These are phyloP conservation scores for Termitomyces sp. DNA, from an alignment of 768 basidiomycete species.

Conservation along the genomic window DNA sequence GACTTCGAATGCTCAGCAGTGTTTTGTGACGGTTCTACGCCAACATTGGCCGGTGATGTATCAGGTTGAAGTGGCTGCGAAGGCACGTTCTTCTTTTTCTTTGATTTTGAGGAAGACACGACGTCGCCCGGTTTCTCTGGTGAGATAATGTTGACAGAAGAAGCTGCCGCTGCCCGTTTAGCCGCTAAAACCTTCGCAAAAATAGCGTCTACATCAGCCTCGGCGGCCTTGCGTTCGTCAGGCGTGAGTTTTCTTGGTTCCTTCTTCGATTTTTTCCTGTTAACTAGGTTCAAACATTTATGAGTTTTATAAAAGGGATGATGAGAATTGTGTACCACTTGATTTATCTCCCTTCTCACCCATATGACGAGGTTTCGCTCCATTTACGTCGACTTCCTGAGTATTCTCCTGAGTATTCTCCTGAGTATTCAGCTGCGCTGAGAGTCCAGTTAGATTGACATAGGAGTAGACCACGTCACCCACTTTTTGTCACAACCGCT, in stretches of 20 bases:
- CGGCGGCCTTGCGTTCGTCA: conserved; percentile 11
- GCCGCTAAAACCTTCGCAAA: conserved; percentile 15
- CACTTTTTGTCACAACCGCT: background rate
- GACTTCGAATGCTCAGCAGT: background rate
- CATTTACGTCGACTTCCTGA: background rate
- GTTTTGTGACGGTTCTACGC: background rate
- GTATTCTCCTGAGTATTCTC: background rate
- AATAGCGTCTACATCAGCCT: conserved; percentile 16
- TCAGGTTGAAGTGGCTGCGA: background rate
- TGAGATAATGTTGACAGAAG: background rate
- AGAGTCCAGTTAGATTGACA: background rate
- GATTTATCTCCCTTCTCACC: background rate
- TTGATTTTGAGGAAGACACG: background rate
- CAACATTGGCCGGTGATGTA: background rate
- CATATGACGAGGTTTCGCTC: background rate
- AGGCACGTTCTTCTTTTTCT: background rate
- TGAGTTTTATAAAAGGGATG: background rate
- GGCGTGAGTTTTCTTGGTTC: conserved; percentile 7
- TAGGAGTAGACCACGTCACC: background rate
- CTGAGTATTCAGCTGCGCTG: background rate
- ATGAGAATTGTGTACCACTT: background rate
- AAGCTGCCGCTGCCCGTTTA: conserved; percentile 9
- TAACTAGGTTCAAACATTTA: background rate
- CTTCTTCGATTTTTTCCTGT: conserved; percentile 3
- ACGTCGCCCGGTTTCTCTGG: background rate